Conservation (phyloP, 2,329 filamentous ascomycete genomes). For the Tolypocladium ovalisporum region DNA sequence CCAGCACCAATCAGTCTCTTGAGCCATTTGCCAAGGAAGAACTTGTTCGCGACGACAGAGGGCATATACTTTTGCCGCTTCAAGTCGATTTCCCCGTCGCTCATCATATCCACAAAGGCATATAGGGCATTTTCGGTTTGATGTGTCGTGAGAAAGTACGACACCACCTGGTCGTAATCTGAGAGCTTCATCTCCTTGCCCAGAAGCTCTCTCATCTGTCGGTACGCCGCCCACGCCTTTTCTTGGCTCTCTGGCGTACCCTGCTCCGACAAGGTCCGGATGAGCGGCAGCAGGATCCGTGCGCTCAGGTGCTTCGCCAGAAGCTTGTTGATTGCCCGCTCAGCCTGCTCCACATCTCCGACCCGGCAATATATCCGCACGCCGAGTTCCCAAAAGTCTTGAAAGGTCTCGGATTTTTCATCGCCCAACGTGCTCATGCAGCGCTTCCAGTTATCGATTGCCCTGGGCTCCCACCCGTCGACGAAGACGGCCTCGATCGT, state of each 20-base stretch:
- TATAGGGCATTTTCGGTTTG: constrained; percentile 57
- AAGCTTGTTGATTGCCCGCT: constrained; percentile 43
- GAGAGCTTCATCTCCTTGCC: constrained; percentile 52
- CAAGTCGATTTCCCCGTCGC: constrained; percentile 42
- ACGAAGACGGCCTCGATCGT: constrained; percentile 60
- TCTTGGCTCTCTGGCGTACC: constrained; percentile 33
- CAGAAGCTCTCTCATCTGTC: constrained; percentile 50
- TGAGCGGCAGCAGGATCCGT: constrained; percentile 55
- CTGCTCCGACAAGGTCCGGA: constrained; percentile 51
- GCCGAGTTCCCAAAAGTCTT: constrained; percentile 53
- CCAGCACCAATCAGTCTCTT: constrained; percentile 69
- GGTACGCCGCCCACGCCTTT: constrained; percentile 58
- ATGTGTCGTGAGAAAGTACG: constrained; percentile 57
- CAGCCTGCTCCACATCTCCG: constrained; percentile 48
- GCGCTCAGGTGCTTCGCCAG: constrained; percentile 37
- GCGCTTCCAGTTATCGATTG: constrained; percentile 53
- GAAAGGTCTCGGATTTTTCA: constrained; percentile 30
- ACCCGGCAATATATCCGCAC: constrained; percentile 50
- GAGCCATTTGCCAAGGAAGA: constrained; percentile 82
- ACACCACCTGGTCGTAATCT: constrained; percentile 67
- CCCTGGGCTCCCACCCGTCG: constrained; percentile 47
- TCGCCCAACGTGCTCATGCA: constrained; percentile 41
- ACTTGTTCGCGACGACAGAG: constrained; percentile 52
- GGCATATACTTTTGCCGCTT: constrained; percentile 33
- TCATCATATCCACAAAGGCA: constrained; percentile 86